Conservation (phyloP, 2,329 filamentous ascomycete species). For the Botrytis squamosa region DNA sequence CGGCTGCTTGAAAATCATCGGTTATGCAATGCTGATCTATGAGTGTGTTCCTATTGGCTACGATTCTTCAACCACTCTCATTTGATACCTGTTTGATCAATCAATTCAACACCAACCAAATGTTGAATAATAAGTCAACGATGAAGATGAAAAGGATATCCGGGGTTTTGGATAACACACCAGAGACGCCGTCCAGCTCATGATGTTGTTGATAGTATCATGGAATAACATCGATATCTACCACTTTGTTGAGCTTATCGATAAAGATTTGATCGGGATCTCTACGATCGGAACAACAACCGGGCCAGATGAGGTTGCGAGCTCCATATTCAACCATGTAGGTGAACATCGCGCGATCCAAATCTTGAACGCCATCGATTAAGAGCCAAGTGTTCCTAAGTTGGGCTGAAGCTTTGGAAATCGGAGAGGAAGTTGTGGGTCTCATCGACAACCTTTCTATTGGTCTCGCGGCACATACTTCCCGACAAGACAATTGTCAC, state of each 20-base stretch:
- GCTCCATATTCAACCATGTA: constrained; percentile 40
- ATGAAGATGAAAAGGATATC: neutral
- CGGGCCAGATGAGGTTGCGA: constrained; percentile 3
- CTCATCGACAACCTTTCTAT: constrained; percentile 33
- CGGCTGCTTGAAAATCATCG: neutral
- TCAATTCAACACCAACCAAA: neutral
- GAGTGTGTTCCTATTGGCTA: neutral
- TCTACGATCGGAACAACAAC: neutral
- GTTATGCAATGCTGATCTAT: neutral
- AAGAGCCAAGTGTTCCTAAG: constrained; percentile 38
- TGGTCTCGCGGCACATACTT: constrained; percentile 29
- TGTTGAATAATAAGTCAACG: neutral
- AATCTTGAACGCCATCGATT: constrained; percentile 44
- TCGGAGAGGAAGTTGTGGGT: constrained; percentile 35
- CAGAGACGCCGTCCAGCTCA: neutral
- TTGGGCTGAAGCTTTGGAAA: neutral
- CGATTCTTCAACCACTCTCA: neutral
- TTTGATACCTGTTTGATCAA: neutral
- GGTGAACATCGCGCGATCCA: constrained; percentile 41
- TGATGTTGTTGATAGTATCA: neutral
- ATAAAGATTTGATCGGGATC: neutral
- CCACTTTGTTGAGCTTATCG: neutral
- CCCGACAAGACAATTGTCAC: constrained; percentile 32
- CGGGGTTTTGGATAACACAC: neutral
- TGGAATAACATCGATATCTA: neutral